Evolutionary conservation across 1,284 basidiomycete genomes (phyloP), one percentile per base, ranked within the genome.

Genomic region (Chondrostereum purpureum): DNA sequence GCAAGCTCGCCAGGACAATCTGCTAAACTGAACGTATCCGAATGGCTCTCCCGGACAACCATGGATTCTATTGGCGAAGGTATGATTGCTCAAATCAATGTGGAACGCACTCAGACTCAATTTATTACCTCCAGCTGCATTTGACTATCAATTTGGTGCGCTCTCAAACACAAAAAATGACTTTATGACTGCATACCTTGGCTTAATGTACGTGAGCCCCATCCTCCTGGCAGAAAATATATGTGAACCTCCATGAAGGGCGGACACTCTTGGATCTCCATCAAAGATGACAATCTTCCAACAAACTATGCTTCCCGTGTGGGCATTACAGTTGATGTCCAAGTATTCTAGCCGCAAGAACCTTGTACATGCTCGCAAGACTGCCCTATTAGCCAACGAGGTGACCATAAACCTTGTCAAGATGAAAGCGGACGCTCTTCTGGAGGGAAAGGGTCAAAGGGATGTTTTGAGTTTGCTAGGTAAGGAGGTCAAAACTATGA

Each of bases 71-170:
- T 73, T 39, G 70, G 70, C 33, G 67, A 70, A 66, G 70, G 70
- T 69, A 13, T 11, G 43, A 14, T 27, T 10, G 5, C 13, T 37
- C 10, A 10, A 10, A 19, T 8, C 16, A 37, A 17, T 39, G 4
- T 21, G 14, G 23, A 24, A 19, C 21, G 18, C 22, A 22, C 27
- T n/a, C n/a, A n/a, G n/a, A 31, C 27, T 31, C 10, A 10, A n/a
- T 40, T 23, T 42, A n/a, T n/a, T n/a, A n/a, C n/a, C n/a, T 39
- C 16, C 43, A 73, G 71, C 67, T 50, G 71, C 70, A 3, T 73
- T 73, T 54, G 70, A 73, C 52, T 72, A 72, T 49, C 65, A 70
- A n/a, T 73, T 75, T 51, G 67, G 67, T 38, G 68, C 70, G 0
- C 51, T 73, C n/a, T 54, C 61, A 22, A 62, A 68, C 44, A 58